Percentiles rank a stretch among this genome's conserved stretches.
phyloP scores from a whole-genome alignment of 768 basidiomycete species.

The Paxillus rubicundulus region DNA sequence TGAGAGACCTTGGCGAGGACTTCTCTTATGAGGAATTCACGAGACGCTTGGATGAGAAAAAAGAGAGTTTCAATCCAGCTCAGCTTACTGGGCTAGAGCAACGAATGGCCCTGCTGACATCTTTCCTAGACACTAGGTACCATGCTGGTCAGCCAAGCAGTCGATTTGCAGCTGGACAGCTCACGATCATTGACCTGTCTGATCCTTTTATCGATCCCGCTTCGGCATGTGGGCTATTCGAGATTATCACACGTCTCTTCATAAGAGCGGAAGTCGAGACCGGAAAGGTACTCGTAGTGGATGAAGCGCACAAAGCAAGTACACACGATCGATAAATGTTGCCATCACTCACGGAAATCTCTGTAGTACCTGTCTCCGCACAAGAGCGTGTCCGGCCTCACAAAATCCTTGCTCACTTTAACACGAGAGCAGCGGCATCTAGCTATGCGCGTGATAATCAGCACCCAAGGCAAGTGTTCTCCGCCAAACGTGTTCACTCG shows the following conservation, averaged over 20 bases:
- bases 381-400: conserved; percentile 49
- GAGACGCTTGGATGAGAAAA: conserved; percentile 42
- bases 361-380: conserved; percentile 56
- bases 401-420: conserved; percentile 53
- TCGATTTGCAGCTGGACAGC: conserved; percentile 54
- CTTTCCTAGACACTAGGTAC: conserved; percentile 46
- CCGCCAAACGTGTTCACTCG: not conserved
- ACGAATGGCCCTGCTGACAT: conserved; percentile 56
- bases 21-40: conserved; percentile 54
- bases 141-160: conserved; percentile 4
- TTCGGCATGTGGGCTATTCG: conserved; percentile 68
- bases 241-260: conserved; percentile 65
- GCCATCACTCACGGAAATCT: not conserved
- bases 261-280: conserved; percentile 56
- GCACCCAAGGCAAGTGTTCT: conserved; percentile 58
- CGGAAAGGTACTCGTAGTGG: conserved; percentile 69
- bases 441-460: conserved; percentile 70
- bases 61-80: conserved; percentile 51
- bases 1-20: conserved; percentile 60
- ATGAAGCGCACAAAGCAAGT: conserved; percentile 71
- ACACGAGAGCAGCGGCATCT: conserved; percentile 71
- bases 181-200: conserved; percentile 70
- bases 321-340: not conserved
- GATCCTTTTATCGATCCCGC: conserved; percentile 70
- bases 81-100: conserved; percentile 61